Conservation (phyloP, 805 yeast genomes). For the Wickerhamiella galacta region DNA sequence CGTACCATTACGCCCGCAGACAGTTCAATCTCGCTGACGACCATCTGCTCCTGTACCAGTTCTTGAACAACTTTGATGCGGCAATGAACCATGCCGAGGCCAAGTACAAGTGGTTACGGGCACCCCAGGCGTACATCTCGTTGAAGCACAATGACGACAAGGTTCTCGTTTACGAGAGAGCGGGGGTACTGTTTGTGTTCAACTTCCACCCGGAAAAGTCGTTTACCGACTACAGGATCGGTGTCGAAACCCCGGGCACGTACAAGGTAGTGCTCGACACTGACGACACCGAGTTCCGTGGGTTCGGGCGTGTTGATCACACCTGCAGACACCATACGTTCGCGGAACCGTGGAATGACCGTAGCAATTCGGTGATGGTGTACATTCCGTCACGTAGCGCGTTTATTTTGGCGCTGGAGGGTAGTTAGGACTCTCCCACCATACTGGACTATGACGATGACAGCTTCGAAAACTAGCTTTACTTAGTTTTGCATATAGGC, state of each 20-base stretch:
- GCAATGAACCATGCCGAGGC: slow-evolving; percentile 69
- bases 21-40: slow-evolving; percentile 83
- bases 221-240: slow-evolving; percentile 73
- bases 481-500: neutral
- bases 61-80: slow-evolving; percentile 63
- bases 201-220: slow-evolving; percentile 81
- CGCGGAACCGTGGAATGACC: slow-evolving; percentile 61
- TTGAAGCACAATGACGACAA: slow-evolving; percentile 81
- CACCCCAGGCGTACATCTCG: slow-evolving; percentile 69
- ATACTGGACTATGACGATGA: too few species aligned
- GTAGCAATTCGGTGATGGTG: slow-evolving; percentile 62
- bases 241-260: slow-evolving; percentile 66
- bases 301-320: slow-evolving; percentile 56
- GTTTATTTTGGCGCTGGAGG: slow-evolving; percentile 31
- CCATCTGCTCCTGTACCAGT: slow-evolving; percentile 60
- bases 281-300: slow-evolving; percentile 60
- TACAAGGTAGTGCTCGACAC: slow-evolving; percentile 62
- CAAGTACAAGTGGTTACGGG: slow-evolving; percentile 51
- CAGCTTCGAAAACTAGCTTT: neutral
- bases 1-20: slow-evolving; percentile 87
- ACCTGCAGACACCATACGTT: slow-evolving; percentile 46
- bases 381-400: slow-evolving; percentile 67
- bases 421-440: neutral
- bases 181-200: slow-evolving; percentile 68
- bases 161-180: slow-evolving; percentile 76